Conservation (phyloP, 2,329 filamentous ascomycete species). For the Neoscytalidium dimidiatum region DNA sequence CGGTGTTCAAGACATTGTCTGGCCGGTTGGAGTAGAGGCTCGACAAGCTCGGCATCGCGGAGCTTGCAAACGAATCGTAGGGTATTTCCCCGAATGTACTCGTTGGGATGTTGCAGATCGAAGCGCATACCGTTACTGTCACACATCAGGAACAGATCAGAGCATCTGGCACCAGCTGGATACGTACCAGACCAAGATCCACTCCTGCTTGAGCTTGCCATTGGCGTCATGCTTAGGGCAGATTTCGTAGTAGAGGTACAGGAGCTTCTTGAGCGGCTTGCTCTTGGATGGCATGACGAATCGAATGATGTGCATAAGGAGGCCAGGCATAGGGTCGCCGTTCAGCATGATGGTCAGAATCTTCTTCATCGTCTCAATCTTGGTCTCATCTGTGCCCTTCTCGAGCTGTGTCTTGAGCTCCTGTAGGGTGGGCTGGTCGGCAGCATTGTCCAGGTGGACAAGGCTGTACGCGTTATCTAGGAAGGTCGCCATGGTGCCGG, state of each 20-base stretch:
- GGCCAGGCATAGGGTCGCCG: slow-evolving; percentile 89
- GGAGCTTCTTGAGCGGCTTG: slow-evolving; percentile 94
- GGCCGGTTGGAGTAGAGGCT: slow-evolving; percentile 90
- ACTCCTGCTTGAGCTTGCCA: slow-evolving; percentile 98
- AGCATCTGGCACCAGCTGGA: slow-evolving; percentile 20
- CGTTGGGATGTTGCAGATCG: slow-evolving; percentile 94
- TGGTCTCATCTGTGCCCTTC: slow-evolving; percentile 89
- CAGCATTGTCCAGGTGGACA: slow-evolving; percentile 95
- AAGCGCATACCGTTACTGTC: slow-evolving; percentile 94
- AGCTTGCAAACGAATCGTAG: slow-evolving; percentile 96
- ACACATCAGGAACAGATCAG: slow-evolving; percentile 9
- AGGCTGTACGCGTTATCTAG: slow-evolving; percentile 94
- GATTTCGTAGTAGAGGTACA: slow-evolving; percentile 99
- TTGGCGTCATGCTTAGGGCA: slow-evolving; percentile 90
- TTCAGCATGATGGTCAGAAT: slow-evolving; percentile 98
- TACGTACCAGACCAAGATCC: slow-evolving; percentile 94
- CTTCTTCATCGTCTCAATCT: slow-evolving; percentile 85
- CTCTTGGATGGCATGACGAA: slow-evolving; percentile 99
- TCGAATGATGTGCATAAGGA: slow-evolving; percentile 99
- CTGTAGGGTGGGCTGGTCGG: slow-evolving; percentile 85
- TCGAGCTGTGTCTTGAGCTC: slow-evolving; percentile 92
- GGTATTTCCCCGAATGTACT: slow-evolving; percentile 98
- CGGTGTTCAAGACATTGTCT: slow-evolving; percentile 92
- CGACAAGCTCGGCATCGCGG: slow-evolving; percentile 91
- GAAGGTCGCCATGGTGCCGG: slow-evolving; percentile 81